Base-by-base conservation (phyloP, 2,329 filamentous ascomycete species). In the Trichoderma arundinaceum region DNA sequence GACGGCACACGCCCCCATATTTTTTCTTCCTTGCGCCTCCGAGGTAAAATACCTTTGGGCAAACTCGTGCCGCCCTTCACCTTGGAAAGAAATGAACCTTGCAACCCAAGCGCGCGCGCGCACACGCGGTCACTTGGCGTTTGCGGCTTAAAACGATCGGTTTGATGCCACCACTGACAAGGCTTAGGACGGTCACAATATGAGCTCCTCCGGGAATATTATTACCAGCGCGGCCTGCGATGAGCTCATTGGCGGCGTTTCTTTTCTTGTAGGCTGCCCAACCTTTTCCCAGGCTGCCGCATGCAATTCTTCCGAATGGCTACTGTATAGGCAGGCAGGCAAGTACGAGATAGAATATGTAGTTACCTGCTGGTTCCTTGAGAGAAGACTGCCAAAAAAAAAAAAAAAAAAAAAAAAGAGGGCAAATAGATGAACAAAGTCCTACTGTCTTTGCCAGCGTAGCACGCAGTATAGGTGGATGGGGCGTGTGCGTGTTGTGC, bases 181-280 rank as follows among this genome's bases (percentile, higher is more conserved):
- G 56, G 56, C 54, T 57, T 57, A 57, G 54, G 28, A 35, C n/a
- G 49, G 41, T 44, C 41, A 44, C 13, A n/a, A n/a, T 48, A 19
- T 7, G 17, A 12, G 13, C 19, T 13, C 12, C 22, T n/a, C 52
- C 19, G 35, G 52, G 52, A 41, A 39, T 38, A 8, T 39, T 19
- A 46, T 9, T 41, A 41, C 38, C 13, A 17, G n/a, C n/a, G n/a
- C n/a, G n/a, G n/a, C n/a, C n/a, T n/a, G n/a, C n/a, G n/a, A n/a
- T n/a, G 13, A n/a, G 48, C 48, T 60, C 44, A 60, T 60, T 60
- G 57, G 57, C 44, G 57, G 57, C 44, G 44, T 51, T 60, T 60
- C 44, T 32, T 49, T 49, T n/a, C 35, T 54, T 56, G 17, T 35
- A 39, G n/a, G 35, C 13, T 10, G 52, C 52, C 43, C 52, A 41